Evolutionary conservation across 2,329 filamentous ascomycete species (phyloP).

Genomic region (Metarhizium guizhouense): DNA sequence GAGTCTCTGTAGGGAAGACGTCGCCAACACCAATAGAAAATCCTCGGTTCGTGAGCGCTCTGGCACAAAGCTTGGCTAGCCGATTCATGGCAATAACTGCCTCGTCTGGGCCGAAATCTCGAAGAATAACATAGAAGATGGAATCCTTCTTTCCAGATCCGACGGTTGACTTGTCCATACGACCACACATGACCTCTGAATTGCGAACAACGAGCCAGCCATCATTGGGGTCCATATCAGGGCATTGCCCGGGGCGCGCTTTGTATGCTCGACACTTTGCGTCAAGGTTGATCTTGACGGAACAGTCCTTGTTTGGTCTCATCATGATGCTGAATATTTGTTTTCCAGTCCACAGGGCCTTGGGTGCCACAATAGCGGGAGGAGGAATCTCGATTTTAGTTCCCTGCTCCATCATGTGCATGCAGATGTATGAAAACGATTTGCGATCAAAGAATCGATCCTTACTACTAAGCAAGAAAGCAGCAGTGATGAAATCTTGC

Average conservation of each 20-base stretch:
- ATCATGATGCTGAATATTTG: conserved; percentile 89
- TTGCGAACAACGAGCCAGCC: conserved; percentile 89
- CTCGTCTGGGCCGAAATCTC: conserved; percentile 86
- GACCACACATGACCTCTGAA: conserved; percentile 93
- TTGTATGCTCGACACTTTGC: conserved; percentile 81
- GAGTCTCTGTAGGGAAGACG: conserved; percentile 69
- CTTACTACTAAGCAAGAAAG: conserved; percentile 84
- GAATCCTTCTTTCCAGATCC: conserved; percentile 96
- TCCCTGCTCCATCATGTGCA: conserved; percentile 83
- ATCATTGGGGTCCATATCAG: conserved; percentile 78
- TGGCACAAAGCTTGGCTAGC: conserved; percentile 79
- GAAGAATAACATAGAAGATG: conserved; percentile 90
- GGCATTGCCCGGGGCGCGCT: conserved; percentile 43
- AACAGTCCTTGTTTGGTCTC: conserved; percentile 76
- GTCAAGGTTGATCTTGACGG: conserved; percentile 83
- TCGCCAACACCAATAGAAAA: conserved; percentile 96
- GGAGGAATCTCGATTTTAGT: conserved; percentile 76
- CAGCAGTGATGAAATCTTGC: conserved; percentile 96
- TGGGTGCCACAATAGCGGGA: conserved; percentile 77
- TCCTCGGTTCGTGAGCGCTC: conserved; percentile 80
- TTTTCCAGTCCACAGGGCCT: conserved; percentile 91
- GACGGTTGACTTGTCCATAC: conserved; percentile 98
- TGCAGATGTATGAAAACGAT: conserved; percentile 81
- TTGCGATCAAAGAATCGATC: conserved; percentile 87
- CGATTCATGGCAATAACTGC: conserved; percentile 91